Evolutionary conservation across 176 grass and related monocot genomes (phyloP).

Genomic region (Musa itinerans): DNA sequence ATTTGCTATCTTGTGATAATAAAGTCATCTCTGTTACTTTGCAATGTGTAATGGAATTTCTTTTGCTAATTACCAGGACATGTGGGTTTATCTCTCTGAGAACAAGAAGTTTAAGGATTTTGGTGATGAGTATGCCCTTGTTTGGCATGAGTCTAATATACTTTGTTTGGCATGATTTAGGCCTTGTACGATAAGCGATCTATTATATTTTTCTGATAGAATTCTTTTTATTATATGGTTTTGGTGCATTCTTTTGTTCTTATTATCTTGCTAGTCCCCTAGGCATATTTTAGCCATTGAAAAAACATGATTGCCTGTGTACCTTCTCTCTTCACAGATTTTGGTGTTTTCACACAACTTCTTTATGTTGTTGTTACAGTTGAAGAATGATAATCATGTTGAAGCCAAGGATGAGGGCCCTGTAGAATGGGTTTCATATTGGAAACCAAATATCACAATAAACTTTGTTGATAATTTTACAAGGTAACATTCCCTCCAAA

Average conservation of each 20-base stretch:
- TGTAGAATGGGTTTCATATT: conserved; percentile 79
- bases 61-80: conserved; percentile 45
- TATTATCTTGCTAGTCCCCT: too few species aligned
- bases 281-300: too few species aligned
- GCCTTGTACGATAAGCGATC: too few species aligned
- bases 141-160: conserved; percentile 94
- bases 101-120: conserved; percentile 84
- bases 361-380: conserved; percentile 5
- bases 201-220: too few species aligned
- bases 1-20: neutral
- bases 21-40: too few species aligned
- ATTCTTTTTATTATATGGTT: too few species aligned
- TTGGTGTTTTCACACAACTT: neutral
- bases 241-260: too few species aligned
- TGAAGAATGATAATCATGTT: conserved; percentile 43
- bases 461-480: conserved; percentile 92
- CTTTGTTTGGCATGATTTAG: conserved; percentile 54
- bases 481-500: conserved; percentile 5
- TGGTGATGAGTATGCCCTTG: conserved; percentile 61
- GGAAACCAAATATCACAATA: conserved; percentile 96
- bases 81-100: conserved; percentile 95
- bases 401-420: conserved; percentile 65
- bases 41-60: neutral
- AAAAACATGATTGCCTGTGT: too few species aligned
- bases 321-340: neutral